These are phyloP conservation scores for Bipolaris bicolor DNA, from an alignment of 2,329 filamentous ascomycete species.

Conservation along the genomic window DNA sequence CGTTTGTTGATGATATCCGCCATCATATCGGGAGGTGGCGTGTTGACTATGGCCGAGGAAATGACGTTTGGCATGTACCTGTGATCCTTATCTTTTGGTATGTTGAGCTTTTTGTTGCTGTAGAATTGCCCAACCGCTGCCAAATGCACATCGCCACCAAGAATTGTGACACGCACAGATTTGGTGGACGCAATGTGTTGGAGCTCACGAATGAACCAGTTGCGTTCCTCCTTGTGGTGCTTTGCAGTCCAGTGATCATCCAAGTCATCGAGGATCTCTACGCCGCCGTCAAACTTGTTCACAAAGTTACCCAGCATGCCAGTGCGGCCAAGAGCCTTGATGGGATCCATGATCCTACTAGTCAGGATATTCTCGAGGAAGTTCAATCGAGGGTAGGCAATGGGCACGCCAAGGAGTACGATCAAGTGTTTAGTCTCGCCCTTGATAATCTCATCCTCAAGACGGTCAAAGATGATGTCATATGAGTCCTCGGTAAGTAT, in stretches of 20 bases:
- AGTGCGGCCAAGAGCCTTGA: slow-evolving; percentile 84
- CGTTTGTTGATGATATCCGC: slow-evolving; percentile 92
- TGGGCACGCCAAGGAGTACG: slow-evolving; percentile 77
- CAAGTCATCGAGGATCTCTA: slow-evolving; percentile 88
- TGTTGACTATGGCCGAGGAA: slow-evolving; percentile 92
- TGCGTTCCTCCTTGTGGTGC: slow-evolving; percentile 89
- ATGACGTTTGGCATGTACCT: slow-evolving; percentile 97
- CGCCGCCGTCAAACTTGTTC: slow-evolving; percentile 88
- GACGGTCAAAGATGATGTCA: slow-evolving; percentile 83
- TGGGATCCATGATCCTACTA: slow-evolving; percentile 81
- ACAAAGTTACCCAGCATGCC: slow-evolving; percentile 80
- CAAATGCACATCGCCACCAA: slow-evolving; percentile 93
- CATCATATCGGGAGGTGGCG: slow-evolving; percentile 84
- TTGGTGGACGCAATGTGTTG: slow-evolving; percentile 94
- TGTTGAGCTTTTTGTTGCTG: slow-evolving; percentile 74
- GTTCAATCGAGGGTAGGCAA: slow-evolving; percentile 55
- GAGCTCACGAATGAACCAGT: slow-evolving; percentile 84
- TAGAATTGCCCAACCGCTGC: slow-evolving; percentile 94
- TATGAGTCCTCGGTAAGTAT: slow-evolving; percentile 82
- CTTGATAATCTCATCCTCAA: slow-evolving; percentile 78
- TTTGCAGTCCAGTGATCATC: slow-evolving; percentile 98
- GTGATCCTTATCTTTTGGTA: slow-evolving; percentile 89
- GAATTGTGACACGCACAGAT: slow-evolving; percentile 86
- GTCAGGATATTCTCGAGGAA: slow-evolving; percentile 75
- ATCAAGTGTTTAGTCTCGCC: slow-evolving; percentile 89